Conservation (phyloP, 352 stramenopile species). For the Thraustochytrium sp. region DNA sequence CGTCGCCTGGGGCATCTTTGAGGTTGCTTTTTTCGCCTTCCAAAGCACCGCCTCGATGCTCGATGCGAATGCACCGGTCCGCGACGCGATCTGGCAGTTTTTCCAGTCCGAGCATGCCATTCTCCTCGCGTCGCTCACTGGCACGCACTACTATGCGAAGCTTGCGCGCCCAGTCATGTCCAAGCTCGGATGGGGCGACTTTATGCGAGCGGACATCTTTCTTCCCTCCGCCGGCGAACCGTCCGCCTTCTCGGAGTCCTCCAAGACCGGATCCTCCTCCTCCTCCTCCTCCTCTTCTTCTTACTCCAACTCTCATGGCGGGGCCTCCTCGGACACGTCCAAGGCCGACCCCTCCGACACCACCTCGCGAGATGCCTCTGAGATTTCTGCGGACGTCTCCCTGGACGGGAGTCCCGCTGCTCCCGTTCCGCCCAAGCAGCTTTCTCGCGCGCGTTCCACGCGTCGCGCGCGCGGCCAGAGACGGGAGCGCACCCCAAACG, state of each 20-base stretch:
- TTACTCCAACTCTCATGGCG: too few species aligned
- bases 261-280: background rate
- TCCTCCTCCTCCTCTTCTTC: too few species aligned
- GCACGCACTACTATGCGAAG: background rate
- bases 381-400: too few species aligned
- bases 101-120: background rate
- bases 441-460: too few species aligned
- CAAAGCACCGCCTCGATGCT: background rate
- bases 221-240: background rate
- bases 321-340: too few species aligned
- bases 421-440: too few species aligned
- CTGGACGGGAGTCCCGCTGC: too few species aligned
- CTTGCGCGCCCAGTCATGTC: background rate
- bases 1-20: background rate
- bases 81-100: background rate
- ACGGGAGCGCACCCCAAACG: too few species aligned
- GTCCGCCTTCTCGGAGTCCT: background rate
- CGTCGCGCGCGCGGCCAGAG: too few species aligned
- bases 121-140: background rate
- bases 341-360: too few species aligned
- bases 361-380: too few species aligned
- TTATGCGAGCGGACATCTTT: constrained; percentile 1
- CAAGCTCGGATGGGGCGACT: constrained; percentile 4
- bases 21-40: background rate
- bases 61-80: background rate